These are phyloP conservation scores for Neurospora cerealis DNA, from an alignment of 495 filamentous ascomycete species.

Conservation along the genomic window DNA sequence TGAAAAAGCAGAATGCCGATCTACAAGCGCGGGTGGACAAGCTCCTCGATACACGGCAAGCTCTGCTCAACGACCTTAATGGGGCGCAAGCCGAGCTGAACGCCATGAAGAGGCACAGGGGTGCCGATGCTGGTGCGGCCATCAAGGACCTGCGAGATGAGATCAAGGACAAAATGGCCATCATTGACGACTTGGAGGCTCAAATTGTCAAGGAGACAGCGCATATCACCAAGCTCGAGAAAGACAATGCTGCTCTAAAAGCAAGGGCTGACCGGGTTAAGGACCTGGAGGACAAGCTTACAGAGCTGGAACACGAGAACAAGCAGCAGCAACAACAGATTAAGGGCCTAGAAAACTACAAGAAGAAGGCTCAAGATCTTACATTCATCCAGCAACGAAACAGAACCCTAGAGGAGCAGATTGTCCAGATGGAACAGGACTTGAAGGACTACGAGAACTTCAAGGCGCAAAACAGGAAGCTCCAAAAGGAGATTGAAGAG, in stretches of 20 bases:
- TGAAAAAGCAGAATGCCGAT: slow-evolving; percentile 25
- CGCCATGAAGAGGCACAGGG: slow-evolving; percentile 18
- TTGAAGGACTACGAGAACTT: slow-evolving; percentile 53
- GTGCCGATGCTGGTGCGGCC: slow-evolving; percentile 15
- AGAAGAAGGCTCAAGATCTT: slow-evolving; percentile 61
- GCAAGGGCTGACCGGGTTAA: slow-evolving; percentile 33
- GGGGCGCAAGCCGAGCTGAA: slow-evolving; percentile 21
- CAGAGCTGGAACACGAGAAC: slow-evolving; percentile 60
- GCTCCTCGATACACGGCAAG: slow-evolving; percentile 21
- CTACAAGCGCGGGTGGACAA: slow-evolving; percentile 24
- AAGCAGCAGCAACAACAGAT: slow-evolving; percentile 71
- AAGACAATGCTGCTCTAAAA: slow-evolving; percentile 36
- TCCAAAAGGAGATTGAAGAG: slow-evolving; percentile 34
- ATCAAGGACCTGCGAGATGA: slow-evolving; percentile 32
- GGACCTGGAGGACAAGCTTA: slow-evolving; percentile 42
- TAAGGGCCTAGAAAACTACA: slow-evolving; percentile 64
- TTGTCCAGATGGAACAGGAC: slow-evolving; percentile 52
- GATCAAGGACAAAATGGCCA: slow-evolving; percentile 26
- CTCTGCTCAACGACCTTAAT: slow-evolving; percentile 16
- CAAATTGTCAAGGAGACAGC: slow-evolving; percentile 26
- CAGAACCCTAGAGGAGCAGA: slow-evolving; percentile 37
- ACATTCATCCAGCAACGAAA: slow-evolving; percentile 27
- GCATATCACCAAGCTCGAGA: slow-evolving; percentile 22
- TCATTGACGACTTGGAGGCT: slow-evolving; percentile 27
- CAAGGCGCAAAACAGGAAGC: slow-evolving; percentile 45